Percentiles rank a stretch among this genome's conserved stretches.
Evolutionary conservation across 257 asterid species (phyloP).

Genomic region (Fraxinus americana): DNA sequence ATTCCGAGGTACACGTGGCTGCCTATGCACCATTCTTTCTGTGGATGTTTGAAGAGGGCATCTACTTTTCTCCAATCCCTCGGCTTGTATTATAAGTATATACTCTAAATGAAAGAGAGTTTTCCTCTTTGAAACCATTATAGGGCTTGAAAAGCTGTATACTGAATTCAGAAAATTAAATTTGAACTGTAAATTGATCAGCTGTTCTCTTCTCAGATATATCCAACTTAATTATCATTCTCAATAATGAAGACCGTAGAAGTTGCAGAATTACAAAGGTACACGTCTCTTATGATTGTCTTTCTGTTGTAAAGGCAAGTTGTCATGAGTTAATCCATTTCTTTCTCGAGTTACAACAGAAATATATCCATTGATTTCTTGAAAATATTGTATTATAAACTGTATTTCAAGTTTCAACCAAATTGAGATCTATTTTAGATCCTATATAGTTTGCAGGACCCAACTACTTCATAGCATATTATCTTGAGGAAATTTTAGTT

Average conservation of each 20-base stretch:
- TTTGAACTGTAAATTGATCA: slow-evolving; percentile 1
- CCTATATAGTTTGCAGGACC: background rate
- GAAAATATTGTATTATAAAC: background rate
- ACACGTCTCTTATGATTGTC: slow-evolving; percentile 20
- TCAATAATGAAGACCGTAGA: background rate
- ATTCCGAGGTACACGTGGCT: slow-evolving; percentile 59
- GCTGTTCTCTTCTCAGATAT: slow-evolving; percentile 10
- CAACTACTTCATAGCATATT: background rate
- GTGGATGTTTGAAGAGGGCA: slow-evolving; percentile 63
- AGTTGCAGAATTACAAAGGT: slow-evolving; percentile 20
- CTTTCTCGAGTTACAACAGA: background rate
- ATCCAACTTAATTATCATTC: background rate
- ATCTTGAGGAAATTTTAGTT: background rate
- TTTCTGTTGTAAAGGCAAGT: background rate
- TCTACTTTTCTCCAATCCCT: slow-evolving; percentile 38
- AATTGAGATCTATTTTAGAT: background rate
- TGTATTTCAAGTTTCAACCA: background rate
- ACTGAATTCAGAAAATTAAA: slow-evolving; percentile 21
- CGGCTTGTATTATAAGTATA: slow-evolving; percentile 32
- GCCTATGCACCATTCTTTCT: slow-evolving; percentile 50
- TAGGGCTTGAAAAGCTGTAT: slow-evolving; percentile 21
- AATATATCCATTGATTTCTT: background rate
- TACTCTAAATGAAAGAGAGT: slow-evolving; percentile 35
- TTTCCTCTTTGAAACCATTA: slow-evolving; percentile 28
- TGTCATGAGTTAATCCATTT: background rate